Percentiles rank a stretch among this genome's conserved stretches.
Conservation (phyloP, 73 alveolate species). For the Tetrahymena malaccensis region DNA sequence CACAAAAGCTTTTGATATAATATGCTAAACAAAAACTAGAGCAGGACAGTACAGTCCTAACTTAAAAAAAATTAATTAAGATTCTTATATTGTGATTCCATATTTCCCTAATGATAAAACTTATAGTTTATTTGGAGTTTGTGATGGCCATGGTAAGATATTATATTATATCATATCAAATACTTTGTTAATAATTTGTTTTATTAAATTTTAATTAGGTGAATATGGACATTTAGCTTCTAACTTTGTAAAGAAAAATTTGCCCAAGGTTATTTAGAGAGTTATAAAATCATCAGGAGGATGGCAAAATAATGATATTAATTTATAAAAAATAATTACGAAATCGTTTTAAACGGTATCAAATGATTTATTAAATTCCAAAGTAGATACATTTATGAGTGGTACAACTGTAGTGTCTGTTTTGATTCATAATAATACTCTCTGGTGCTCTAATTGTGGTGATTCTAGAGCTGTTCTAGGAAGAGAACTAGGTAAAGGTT, state of each 20-base stretch:
- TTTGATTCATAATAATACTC: conserved; percentile 50
- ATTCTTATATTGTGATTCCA: neutral
- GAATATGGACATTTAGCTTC: conserved; percentile 56
- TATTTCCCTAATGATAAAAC: conserved; percentile 11
- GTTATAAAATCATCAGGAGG: neutral
- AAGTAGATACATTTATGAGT: conserved; percentile 39
- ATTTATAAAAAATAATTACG: neutral
- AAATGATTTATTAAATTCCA: neutral
- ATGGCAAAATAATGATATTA: neutral
- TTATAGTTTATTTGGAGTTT: conserved; percentile 37
- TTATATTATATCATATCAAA: no score
- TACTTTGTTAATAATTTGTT: no score
- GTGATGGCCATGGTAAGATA: conserved; percentile 63
- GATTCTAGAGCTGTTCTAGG: conserved; percentile 31
- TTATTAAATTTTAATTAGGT: neutral
- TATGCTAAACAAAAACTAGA: neutral
- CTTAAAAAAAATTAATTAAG: conserved; percentile 18
- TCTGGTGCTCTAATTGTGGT: conserved; percentile 30
- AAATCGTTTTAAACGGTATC: conserved; percentile 13
- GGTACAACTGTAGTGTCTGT: conserved; percentile 86
- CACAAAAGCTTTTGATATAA: neutral
- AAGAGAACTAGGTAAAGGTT: conserved; percentile 7
- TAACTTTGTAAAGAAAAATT: conserved; percentile 29
- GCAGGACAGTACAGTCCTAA: neutral
- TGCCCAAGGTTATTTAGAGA: conserved; percentile 46